Base-by-base conservation (phyloP, 129 eudicot species). In the Erigeron canadensis region DNA sequence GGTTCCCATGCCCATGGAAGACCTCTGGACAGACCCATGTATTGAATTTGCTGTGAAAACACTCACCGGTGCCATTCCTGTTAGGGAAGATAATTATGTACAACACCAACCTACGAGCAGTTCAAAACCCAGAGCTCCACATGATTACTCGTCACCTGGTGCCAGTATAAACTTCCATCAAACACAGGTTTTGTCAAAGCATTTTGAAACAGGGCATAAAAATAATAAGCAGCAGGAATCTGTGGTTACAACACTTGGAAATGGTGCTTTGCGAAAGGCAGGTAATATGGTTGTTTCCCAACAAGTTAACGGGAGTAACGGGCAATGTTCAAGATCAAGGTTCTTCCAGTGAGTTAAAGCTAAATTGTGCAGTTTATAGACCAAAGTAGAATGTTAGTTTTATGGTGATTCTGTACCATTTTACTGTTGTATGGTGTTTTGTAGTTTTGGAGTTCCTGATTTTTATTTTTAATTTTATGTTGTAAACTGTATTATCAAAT, bases 41-140 rank as follows among this genome's bases (percentile, higher is more conserved):
- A 77, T 86, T 18, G 86, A 86, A 23, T 89, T 89, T 63, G 96
- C 96, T 11, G 93, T 86, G 61, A 86, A 86, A 75, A 89, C 88
- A 7, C 89, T 89, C 38, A 89, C 96, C 4, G 87, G 96, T 69
- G 92, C 81, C 18, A 50, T 84, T 8, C 91, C 97, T 6, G 71
- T 76, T n/a, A 71, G 18, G 13, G 87, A 83, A 42, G 88, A 77
- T 38, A 77, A 69, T 44, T 59, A 74, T 67, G 73, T 81, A 21
- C 81, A 64, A 45, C 83, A 81, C 75, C 80, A 79, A 71, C 51
- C 81, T 10, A 50, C 59, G 22, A 69, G 71, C 74, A 71, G 80
- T 9, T 60, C 82, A 38, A 71, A 64, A 38, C 61, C 39, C 13
- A 75, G 19, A 17, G 19, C 41, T 50, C 22, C 5, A 5, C 73